Evolutionary conservation across 164 flowering plant species (phyloP), one percentile per base, ranked within the genome.

Genomic region (Echeveria elegans): DNA sequence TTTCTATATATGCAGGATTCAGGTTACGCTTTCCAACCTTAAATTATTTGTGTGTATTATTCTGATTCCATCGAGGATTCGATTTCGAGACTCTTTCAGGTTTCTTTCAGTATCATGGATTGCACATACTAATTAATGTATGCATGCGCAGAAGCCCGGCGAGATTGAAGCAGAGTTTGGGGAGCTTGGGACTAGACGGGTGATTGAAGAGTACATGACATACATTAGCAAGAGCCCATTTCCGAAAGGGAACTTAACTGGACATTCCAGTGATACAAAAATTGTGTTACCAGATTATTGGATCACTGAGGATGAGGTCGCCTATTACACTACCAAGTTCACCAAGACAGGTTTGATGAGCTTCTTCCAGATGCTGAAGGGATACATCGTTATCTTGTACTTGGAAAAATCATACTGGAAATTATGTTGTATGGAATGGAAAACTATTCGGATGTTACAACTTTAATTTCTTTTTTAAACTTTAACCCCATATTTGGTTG

Each of bases 1-100:
- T 12, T 86, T 79, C 65, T 91, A 91, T 52, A 77, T 89, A 0
- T 75, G 79, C 80, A 77, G 90, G 70, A 87, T 91, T 66, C 97
- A 91, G 96, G 97, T 88, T 32, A 28, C 14, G 5, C 16, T 19
- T 64, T 34, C 24, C 43, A 34, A 12, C 38, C 9, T 36, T 5
- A 36, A 36, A 36, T 64, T n/a, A n/a, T n/a, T n/a, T n/a, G n/a
- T n/a, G n/a, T n/a, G n/a, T n/a, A n/a, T n/a, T n/a, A 15, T 24
- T 10, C 38, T 36, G 38, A 36, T 36, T 14, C 12, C 11, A 38
- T 38, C 41, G n/a, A 38, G 41, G 41, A 38, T 38, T n/a, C n/a
- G n/a, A n/a, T n/a, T n/a, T n/a, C n/a, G n/a, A 38, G 11, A 38
- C 41, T 14, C 41, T 38, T 38, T 38, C 41, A 8, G 8, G 41